phyloP scores from a whole-genome alignment of 495 filamentous ascomycete genomes.

The Sordaria brevicollis region DNA sequence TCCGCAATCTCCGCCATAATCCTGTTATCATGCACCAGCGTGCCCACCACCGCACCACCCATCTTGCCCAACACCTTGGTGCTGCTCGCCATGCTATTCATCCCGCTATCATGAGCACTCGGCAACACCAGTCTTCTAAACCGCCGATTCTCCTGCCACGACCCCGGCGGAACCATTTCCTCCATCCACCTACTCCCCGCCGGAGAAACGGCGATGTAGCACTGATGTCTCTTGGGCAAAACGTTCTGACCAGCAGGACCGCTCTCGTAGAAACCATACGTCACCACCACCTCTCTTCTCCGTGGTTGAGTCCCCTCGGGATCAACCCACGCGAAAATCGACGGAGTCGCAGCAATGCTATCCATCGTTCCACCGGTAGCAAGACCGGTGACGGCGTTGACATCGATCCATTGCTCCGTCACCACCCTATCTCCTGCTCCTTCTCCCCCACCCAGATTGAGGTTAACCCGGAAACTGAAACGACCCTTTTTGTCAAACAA shows the following conservation, averaged over 20 bases:
- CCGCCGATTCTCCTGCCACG: constrained; percentile 28
- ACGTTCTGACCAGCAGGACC: constrained; percentile 29
- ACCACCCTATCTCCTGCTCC: constrained; percentile 1
- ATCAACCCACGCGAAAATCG: constrained; percentile 26
- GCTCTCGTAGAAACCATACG: constrained; percentile 44
- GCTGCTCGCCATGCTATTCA: constrained; percentile 43
- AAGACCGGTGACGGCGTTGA: constrained; percentile 40
- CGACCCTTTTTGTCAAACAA: constrained; percentile 36
- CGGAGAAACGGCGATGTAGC: constrained; percentile 39
- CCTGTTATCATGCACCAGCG: constrained; percentile 22
- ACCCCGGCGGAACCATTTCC: constrained; percentile 30
- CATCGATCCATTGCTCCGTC: constrained; percentile 29
- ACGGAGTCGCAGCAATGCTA: constrained; percentile 30
- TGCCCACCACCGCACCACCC: constrained; percentile 27
- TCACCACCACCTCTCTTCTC: constrained; percentile 20
- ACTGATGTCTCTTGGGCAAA: constrained; percentile 39
- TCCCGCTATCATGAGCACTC: constrained; percentile 39
- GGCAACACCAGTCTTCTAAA: constrained; percentile 40
- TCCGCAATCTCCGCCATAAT: constrained; percentile 21
- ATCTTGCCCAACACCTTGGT: constrained; percentile 27
- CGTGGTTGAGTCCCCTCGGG: background rate
- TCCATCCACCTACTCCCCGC: constrained; percentile 38
- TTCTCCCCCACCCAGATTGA: constrained; percentile 7
- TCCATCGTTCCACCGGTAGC: constrained; percentile 37
- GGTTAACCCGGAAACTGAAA: constrained; percentile 37